Conservation (phyloP, 257 asterid species). For the Rehmannia glutinosa region DNA sequence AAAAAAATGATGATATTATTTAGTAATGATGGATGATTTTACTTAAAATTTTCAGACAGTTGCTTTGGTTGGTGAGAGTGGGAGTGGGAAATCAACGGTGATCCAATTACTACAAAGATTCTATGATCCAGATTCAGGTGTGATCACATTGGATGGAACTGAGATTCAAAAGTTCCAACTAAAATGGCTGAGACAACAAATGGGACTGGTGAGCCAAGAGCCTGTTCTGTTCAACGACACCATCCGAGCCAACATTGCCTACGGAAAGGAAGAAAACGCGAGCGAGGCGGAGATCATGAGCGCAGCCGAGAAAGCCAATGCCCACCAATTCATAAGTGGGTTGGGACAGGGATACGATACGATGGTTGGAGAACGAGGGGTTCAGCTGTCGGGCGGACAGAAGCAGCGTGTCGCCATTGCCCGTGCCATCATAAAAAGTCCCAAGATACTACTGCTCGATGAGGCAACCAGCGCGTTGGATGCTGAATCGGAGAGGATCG, state of each 20-base stretch:
- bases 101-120: slow-evolving; percentile 72
- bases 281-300: slow-evolving; percentile 69
- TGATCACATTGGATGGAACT: slow-evolving; percentile 61
- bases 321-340: slow-evolving; percentile 83
- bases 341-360: slow-evolving; percentile 81
- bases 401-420: slow-evolving; percentile 94
- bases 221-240: slow-evolving; percentile 75
- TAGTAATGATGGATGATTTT: background rate
- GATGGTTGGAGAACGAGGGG: slow-evolving; percentile 75
- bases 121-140: slow-evolving; percentile 76
- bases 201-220: slow-evolving; percentile 97
- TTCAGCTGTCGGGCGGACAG: slow-evolving; percentile 82
- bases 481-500: slow-evolving; percentile 78
- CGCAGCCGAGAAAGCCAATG: slow-evolving; percentile 87
- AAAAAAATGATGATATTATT: too few species aligned
- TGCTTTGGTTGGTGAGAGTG: slow-evolving; percentile 94
- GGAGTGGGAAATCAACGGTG: slow-evolving; percentile 91
- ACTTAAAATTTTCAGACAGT: slow-evolving; percentile 43
- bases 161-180: slow-evolving; percentile 69
- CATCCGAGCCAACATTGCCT: slow-evolving; percentile 78
- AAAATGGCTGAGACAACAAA: slow-evolving; percentile 85
- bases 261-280: slow-evolving; percentile 76
- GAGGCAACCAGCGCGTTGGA: slow-evolving; percentile 91
- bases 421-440: slow-evolving; percentile 70
- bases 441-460: slow-evolving; percentile 66